These are phyloP conservation scores for Ustilago sp. DNA, from an alignment of 1,284 basidiomycete genomes.

Conservation along the genomic window DNA sequence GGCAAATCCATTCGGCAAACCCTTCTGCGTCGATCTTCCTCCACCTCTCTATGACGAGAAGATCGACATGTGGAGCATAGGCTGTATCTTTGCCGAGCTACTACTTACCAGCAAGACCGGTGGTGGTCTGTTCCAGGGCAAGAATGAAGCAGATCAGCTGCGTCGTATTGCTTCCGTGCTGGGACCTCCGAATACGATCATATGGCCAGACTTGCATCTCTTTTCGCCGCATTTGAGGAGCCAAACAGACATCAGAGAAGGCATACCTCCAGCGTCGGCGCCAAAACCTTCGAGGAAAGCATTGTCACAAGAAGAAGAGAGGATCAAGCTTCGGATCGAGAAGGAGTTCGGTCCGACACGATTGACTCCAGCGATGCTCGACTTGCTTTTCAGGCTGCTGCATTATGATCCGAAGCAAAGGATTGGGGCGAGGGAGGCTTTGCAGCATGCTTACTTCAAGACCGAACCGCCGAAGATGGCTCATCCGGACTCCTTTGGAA, in stretches of 20 bases:
- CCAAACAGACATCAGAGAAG: not conserved
- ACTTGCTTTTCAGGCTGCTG: constrained; percentile 84
- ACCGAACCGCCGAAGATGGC: constrained; percentile 90
- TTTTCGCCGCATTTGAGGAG: constrained; percentile 74
- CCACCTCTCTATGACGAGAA: constrained; percentile 55
- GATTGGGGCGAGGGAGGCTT: constrained; percentile 86
- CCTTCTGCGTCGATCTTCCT: not conserved
- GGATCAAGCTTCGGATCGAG: constrained; percentile 71
- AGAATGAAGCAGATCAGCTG: constrained; percentile 91
- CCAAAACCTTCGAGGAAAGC: not conserved
- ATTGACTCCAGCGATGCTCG: constrained; percentile 76
- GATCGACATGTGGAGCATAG: constrained; percentile 81
- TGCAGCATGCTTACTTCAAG: constrained; percentile 90
- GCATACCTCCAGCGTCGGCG: not conserved
- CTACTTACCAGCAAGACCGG: constrained; percentile 75
- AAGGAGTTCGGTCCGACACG: constrained; percentile 76
- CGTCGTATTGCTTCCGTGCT: constrained; percentile 84
- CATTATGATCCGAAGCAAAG: constrained; percentile 88
- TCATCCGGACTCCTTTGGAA: constrained; percentile 95
- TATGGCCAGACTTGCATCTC: constrained; percentile 85
- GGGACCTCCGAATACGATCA: constrained; percentile 83
- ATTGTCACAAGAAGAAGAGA: constrained; percentile 22
- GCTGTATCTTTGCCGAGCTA: constrained; percentile 97
- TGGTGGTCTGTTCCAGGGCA: constrained; percentile 94
- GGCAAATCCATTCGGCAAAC: not conserved